phyloP scores from a whole-genome alignment of 1,139 yeast genomes.

The Yamadazyma songkhlaensis region DNA sequence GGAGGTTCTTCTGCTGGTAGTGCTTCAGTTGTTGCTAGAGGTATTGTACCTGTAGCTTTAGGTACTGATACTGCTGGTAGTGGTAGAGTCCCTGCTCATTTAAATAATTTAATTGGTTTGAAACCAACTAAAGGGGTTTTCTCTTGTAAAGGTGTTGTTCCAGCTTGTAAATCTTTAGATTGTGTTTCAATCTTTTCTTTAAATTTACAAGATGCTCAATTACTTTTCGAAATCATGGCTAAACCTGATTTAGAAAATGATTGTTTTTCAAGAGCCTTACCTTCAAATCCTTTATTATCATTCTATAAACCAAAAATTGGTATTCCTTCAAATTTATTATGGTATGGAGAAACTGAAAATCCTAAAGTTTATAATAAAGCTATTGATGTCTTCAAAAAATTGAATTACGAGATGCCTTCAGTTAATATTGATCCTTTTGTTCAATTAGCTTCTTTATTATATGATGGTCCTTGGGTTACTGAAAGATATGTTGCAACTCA shows the following conservation, averaged over 20 bases:
- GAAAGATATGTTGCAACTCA: slow-evolving; percentile 85
- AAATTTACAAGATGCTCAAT: slow-evolving; percentile 79
- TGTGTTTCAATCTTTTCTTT: slow-evolving; percentile 84
- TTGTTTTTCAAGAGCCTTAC: slow-evolving; percentile 76
- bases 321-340: slow-evolving; percentile 66
- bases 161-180: slow-evolving; percentile 95
- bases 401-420: slow-evolving; percentile 55
- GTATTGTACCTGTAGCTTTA: slow-evolving; percentile 80
- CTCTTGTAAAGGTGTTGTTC: slow-evolving; percentile 86
- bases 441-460: slow-evolving; percentile 82
- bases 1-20: slow-evolving; percentile 99
- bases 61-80: slow-evolving; percentile 99
- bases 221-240: slow-evolving; percentile 67
- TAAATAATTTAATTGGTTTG: slow-evolving; percentile 85
- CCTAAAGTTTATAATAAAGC: slow-evolving; percentile 65
- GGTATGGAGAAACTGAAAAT: slow-evolving; percentile 82
- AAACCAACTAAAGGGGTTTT: slow-evolving; percentile 90
- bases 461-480: slow-evolving; percentile 99
- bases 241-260: slow-evolving; percentile 68
- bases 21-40: slow-evolving; percentile 84
- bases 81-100: slow-evolving; percentile 96
- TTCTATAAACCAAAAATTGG: slow-evolving; percentile 68
- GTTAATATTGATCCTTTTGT: slow-evolving; percentile 72
- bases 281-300: slow-evolving; percentile 57
- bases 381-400: slow-evolving; percentile 48